Conservation (phyloP, 202 grass and related monocot species). For the Carex sylvatica region DNA sequence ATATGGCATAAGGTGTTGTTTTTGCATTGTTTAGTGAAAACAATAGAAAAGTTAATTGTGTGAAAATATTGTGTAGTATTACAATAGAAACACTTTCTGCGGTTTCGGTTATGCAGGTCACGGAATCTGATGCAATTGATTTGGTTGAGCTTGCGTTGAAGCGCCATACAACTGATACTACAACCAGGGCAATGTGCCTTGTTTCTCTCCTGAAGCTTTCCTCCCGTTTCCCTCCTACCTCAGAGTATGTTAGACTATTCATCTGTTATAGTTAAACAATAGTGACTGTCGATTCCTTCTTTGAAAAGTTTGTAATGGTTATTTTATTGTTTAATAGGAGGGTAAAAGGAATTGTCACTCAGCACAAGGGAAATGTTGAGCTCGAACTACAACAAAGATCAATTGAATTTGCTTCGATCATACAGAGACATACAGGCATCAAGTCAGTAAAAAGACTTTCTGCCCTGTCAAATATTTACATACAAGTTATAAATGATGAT, state of each 20-base stretch:
- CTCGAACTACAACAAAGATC: constrained; percentile 98
- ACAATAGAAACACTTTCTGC: background rate
- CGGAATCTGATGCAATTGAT: constrained; percentile 96
- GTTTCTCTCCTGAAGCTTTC: constrained; percentile 94
- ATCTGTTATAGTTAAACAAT: constrained; percentile 29
- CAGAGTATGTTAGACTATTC: constrained; percentile 63
- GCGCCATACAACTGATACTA: constrained; percentile 70
- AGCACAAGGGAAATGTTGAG: constrained; percentile 81
- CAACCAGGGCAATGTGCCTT: constrained; percentile 93
- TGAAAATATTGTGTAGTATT: background rate
- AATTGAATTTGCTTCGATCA: constrained; percentile 96
- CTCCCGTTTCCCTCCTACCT: constrained; percentile 83
- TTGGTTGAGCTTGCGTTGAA: constrained; percentile 71
- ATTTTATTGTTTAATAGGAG: constrained; percentile 55
- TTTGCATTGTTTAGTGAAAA: background rate
- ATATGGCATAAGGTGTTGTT: background rate
- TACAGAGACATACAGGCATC: constrained; percentile 90
- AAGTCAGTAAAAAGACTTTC: constrained; percentile 51
- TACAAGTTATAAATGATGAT: background rate
- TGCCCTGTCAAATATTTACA: constrained; percentile 8
- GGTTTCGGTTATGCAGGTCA: constrained; percentile 63
- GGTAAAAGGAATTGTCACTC: constrained; percentile 74
- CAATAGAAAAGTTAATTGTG: background rate
- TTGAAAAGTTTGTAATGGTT: constrained; percentile 21
- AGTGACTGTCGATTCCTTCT: background rate